Evolutionary conservation across 169 alveolate genomes (phyloP), one percentile per base, ranked within the genome.

Genomic region (Cryptosporidium sp.): DNA sequence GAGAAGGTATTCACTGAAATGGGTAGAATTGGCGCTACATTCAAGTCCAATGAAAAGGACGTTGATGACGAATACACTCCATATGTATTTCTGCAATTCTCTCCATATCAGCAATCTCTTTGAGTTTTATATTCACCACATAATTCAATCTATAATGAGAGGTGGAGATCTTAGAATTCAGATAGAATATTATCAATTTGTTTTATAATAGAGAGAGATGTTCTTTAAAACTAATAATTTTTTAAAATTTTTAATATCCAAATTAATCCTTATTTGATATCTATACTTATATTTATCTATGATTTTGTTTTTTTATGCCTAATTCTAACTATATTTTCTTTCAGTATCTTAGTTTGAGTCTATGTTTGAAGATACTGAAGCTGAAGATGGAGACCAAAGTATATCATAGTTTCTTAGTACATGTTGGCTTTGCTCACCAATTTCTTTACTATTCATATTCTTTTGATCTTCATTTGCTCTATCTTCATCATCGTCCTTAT

Each of bases 1-100:
- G 92, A 84, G 45, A 75, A 69, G 33, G 92, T 91, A 0, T 71
- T 93, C 70, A 53, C 93, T 14, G 87, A 92, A 9, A 56, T 68
- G 51, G 94, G 95, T 9, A 80, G 75, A 65, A 39, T 80, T 26
- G 89, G 89, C 16, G 67, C 89, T 37, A 62, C 75, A 21, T 80
- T 44, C 10, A 80, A 80, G 52, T 80, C 89, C 12, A 80, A 29
- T 56, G 89, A 80, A 6, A 80, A 80, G 65, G 89, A 80, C 18
- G 61, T 62, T n/a, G 89, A 80, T 26, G 89, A 80, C 31, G 89
- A 80, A n/a, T 80, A 80, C 42, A 80, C 89, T 9, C 67, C 89
- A 48, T 80, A 80, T 80, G 89, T 80, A 37, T 31, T 80, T 39
- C 65, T 80, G 29, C 89, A 60, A 29, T 80, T 80, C 70, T 80